Evolutionary conservation across 1,284 basidiomycete genomes (phyloP).

Genomic region (Ustilago vetiveriae): DNA sequence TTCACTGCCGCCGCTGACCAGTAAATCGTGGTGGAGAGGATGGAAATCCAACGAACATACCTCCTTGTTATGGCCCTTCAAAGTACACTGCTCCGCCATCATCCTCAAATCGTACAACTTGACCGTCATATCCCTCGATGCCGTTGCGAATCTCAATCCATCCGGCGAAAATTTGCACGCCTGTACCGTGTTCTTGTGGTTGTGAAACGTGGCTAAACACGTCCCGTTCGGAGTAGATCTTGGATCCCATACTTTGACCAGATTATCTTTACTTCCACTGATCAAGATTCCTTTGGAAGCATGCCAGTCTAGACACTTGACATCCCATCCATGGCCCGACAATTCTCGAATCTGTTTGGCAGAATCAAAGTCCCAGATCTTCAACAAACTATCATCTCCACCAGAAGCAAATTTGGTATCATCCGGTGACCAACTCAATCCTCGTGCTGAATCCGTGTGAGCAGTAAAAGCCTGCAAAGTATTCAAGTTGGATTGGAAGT

Average conservation of each 20-base stretch:
- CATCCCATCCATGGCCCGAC: conserved; percentile 97
- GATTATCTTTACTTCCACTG: conserved; percentile 94
- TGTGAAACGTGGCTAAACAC: conserved; percentile 71
- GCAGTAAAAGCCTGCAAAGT: conserved; percentile 93
- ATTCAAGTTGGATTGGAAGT: conserved; percentile 99
- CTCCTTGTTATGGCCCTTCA: conserved; percentile 96
- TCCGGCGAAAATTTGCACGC: conserved; percentile 85
- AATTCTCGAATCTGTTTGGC: conserved; percentile 74
- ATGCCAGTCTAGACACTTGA: conserved; percentile 98
- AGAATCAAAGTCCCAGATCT: conserved; percentile 94
- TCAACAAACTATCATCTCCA: conserved; percentile 90
- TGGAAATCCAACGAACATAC: conserved; percentile 97
- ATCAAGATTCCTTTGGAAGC: conserved; percentile 92
- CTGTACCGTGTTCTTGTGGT: conserved; percentile 97
- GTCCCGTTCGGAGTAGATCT: conserved; percentile 53
- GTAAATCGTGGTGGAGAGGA: conserved; percentile 83
- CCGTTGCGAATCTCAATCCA: conserved; percentile 90
- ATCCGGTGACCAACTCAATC: conserved; percentile 88
- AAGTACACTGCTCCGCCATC: conserved; percentile 90
- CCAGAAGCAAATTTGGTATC: conserved; percentile 91
- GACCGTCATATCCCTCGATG: conserved; percentile 90
- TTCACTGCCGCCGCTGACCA: conserved; percentile 92
- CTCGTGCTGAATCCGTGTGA: conserved; percentile 78
- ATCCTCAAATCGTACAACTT: conserved; percentile 97
- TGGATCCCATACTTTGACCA: conserved; percentile 99